Base-by-base conservation (phyloP, 2,329 filamentous ascomycete species). In the Tolypocladium sp. region DNA sequence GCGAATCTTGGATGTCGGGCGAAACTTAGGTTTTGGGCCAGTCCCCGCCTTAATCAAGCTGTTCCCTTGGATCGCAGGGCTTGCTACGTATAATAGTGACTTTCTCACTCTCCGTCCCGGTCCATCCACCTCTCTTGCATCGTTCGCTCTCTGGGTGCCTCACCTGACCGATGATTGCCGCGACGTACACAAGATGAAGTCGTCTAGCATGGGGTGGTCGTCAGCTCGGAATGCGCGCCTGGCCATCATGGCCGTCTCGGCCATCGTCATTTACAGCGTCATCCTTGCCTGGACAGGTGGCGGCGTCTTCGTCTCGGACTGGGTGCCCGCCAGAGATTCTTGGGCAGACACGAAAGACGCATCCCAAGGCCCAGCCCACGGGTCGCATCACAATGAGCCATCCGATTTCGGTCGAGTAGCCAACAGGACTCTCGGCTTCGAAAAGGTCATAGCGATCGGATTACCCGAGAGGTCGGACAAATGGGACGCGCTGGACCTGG, bases 361-460 rank as follows among this genome's bases (percentile, higher is more conserved):
- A 2, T 9, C 30, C 20, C 13, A 33, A n/a, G 49, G 49, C 49
- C 15, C 25, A 27, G 44, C 25, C 15, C 8, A 49, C n/a, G 30
- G 30, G 10, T n/a, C 49, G 25, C 17, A 17, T 12, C 44, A 15
- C 25, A 30, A 20, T 17, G 35, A 20, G 20, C 25, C 22, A 2
- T 30, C 55, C 3, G 62, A 63, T 33, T 57, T 60, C 37, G 57
- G 41, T 17, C 56, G 62, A 20, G 59, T 61, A 20, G 40, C 57
- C 7, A 66, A 66, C 46, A 55, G 56, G 52, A 63, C 63, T 0
- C 60, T 66, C 2, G 64, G 64, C 6, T 83, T 84, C 60, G 70
- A 79, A 44, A 74, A 79, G 58, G 77, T 83, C 37, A 76, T 82
- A 61, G 78, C 79, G 10, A 73, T 84, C 55, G 81, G 78, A 40